Conservation (phyloP, 140 eudicot species). For the Oenanthe javanica region DNA sequence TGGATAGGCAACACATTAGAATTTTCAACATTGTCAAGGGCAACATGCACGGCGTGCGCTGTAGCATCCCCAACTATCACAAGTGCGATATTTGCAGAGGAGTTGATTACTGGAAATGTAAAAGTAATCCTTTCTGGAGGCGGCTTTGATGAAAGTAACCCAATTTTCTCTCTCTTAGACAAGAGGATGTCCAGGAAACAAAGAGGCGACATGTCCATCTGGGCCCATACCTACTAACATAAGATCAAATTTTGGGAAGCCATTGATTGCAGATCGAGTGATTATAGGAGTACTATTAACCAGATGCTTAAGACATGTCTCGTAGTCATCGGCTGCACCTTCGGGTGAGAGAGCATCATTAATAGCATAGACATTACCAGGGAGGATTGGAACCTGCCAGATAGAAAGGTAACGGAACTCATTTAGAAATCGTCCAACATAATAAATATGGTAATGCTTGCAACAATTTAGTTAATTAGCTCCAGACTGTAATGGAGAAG, state of each 20-base stretch:
- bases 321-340: conserved; percentile 81
- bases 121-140: conserved; percentile 89
- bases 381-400: conserved; percentile 69
- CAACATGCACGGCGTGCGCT: conserved; percentile 54
- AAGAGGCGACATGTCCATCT: conserved; percentile 89
- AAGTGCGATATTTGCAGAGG: conserved; percentile 64
- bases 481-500: not conserved
- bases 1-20: conserved; percentile 39
- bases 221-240: conserved; percentile 97
- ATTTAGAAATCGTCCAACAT: not conserved
- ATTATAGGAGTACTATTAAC: conserved; percentile 36
- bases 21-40: conserved; percentile 38
- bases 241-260: conserved; percentile 81
- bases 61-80: conserved; percentile 72
- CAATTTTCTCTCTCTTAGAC: conserved; percentile 52
- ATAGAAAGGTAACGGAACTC: not conserved
- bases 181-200: conserved; percentile 71
- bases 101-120: conserved; percentile 86
- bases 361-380: conserved; percentile 54
- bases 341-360: conserved; percentile 69
- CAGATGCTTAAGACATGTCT: conserved; percentile 46
- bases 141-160: conserved; percentile 83
- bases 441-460: not conserved
- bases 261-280: conserved; percentile 33
- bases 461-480: not conserved